phyloP scores from a whole-genome alignment of 139 green algal genomes.

The Marvania coccoides region DNA sequence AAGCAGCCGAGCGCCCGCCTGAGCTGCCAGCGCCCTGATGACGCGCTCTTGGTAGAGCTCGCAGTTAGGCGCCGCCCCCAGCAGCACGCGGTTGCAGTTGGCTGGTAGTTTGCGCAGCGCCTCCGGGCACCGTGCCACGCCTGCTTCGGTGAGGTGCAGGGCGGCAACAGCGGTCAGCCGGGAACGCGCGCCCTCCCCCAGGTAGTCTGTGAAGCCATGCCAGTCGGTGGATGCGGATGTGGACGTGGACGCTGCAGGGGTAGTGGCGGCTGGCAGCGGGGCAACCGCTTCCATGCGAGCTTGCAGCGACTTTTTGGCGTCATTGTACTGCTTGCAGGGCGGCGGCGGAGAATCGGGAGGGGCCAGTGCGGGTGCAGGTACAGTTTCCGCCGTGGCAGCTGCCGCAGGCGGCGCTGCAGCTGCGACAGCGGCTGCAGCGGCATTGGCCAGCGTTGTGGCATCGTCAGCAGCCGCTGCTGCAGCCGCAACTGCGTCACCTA shows the following conservation, averaged over 20 bases:
- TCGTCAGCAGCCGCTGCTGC: neutral
- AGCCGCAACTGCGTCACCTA: neutral
- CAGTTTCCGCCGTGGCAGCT: neutral
- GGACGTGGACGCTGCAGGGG: too few relatives aligned
- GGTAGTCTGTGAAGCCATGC: constrained; percentile 18
- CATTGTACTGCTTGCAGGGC: neutral
- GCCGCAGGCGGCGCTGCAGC: neutral
- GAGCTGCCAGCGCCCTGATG: constrained; percentile 12
- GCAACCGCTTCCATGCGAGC: neutral
- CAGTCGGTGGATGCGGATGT: too few relatives aligned
- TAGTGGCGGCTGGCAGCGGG: too few relatives aligned
- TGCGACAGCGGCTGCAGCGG: neutral
- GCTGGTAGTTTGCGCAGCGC: constrained; percentile 6
- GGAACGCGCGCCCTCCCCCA: constrained; percentile 10
- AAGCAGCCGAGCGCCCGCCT: constrained; percentile 3
- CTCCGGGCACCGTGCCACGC: neutral
- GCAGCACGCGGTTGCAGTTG: constrained; percentile 20
- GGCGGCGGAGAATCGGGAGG: neutral
- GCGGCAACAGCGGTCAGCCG: constrained; percentile 14
- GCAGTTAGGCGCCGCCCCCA: constrained; percentile 15
- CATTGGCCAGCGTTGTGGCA: neutral
- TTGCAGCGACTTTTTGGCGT: neutral
- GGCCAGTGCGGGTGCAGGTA: too few relatives aligned
- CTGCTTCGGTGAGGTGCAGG: constrained; percentile 5
- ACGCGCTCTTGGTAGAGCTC: constrained; percentile 30